Evolutionary conservation across 441 rosid genomes (phyloP), one percentile per base, ranked within the genome.

Genomic region (Eruca vesicaria): DNA sequence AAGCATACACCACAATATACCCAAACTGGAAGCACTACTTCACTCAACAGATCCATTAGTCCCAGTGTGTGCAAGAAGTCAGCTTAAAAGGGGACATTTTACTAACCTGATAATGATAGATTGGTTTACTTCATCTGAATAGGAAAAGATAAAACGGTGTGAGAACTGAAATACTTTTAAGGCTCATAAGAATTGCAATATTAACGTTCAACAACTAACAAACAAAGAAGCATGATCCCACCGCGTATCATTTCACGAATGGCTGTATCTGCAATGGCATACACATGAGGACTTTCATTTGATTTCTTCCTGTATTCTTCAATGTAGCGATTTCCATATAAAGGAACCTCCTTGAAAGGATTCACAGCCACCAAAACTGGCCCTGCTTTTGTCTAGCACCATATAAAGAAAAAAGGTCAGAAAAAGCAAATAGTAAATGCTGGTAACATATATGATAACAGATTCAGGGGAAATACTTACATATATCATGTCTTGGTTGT

Each of bases 191-290:
- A 77, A 77, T 15, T 60, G 29, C 6, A 33, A 23, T 11, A 56
- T 7, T 26, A 62, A 73, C 23, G 10, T 32, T 43, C 31, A 4
- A 36, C 32, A 63, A 38, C 9, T 14, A 63, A 7, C 53, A 63
- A 43, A 31, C 52, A 43, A 35, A 35, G 48, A 74, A 70, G 60
- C 58, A 74, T 28, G 61, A 76, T 75, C 79, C 56, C 76, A 96
- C 99, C 99, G 74, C 98, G 86, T 79, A 84, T 89, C 99, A 96
- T 96, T 86, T 96, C 99, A 38, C 93, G 89, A 66, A 96, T 96
- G 63, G 99, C 99, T 23, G 93, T 91, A 76, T 93, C 97, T 66
- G 99, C 84, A 66, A 96, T 96, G 63, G 97, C 99, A 86, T 93
- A 96, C 63, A 96, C 99, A 76, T 96, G 99, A 12, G 99, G 98